Percentiles rank a stretch among this genome's conserved stretches.
Conservation (phyloP, 805 yeast genomes). For the Zygoascus tannicola region DNA sequence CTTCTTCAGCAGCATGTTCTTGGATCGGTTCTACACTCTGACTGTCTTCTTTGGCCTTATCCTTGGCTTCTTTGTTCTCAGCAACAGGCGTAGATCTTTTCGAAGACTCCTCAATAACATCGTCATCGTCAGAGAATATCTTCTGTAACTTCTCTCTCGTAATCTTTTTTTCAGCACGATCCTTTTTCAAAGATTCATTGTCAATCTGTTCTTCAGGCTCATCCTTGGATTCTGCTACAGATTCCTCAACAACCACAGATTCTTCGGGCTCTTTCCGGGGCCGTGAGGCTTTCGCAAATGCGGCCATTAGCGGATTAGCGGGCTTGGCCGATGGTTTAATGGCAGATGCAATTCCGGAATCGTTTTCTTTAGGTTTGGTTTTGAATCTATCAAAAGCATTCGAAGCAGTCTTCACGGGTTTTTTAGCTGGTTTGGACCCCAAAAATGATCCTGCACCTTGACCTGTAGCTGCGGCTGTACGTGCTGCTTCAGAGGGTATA, state of each 20-base stretch:
- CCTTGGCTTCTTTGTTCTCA: slow-evolving; percentile 4
- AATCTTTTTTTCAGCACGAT: slow-evolving; percentile 6
- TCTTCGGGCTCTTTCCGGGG: slow-evolving; percentile 11
- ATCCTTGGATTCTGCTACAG: slow-evolving; percentile 5
- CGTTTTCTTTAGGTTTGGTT: neutral
- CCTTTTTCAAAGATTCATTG: slow-evolving; percentile 4
- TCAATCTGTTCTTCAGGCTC: slow-evolving; percentile 11
- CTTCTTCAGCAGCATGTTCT: neutral
- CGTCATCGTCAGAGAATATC: slow-evolving; percentile 14
- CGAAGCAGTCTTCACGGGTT: neutral
- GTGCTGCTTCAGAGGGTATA: neutral
- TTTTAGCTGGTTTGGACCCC: neutral
- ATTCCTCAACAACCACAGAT: slow-evolving; percentile 12
- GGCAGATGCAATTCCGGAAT: neutral
- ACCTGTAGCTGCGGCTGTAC: neutral
- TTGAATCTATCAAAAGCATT: neutral
- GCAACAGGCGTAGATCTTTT: neutral
- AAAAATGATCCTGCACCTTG: too few relatives aligned
- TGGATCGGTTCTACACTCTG: neutral
- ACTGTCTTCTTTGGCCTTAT: neutral
- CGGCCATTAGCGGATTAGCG: neutral
- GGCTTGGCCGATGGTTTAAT: neutral
- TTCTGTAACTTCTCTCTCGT: slow-evolving; percentile 8
- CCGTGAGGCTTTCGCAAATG: slow-evolving; percentile 10
- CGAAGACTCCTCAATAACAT: slow-evolving; percentile 1